Base-by-base conservation (phyloP, 768 basidiomycete genomes). In the Suillus bovinus region DNA sequence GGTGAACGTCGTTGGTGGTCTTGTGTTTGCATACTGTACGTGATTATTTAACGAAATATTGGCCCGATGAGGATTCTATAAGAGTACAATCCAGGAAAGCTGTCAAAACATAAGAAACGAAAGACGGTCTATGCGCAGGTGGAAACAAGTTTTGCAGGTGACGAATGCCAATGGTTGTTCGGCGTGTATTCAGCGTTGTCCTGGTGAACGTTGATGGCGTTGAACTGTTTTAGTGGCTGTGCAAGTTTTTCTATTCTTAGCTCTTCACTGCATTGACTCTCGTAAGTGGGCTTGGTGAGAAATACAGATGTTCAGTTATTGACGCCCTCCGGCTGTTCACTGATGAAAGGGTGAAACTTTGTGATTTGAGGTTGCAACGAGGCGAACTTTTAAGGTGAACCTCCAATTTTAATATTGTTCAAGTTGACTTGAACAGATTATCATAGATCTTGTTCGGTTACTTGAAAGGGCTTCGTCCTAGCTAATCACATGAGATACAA, bases 11-110 rank as follows among this genome's bases (percentile, higher is more conserved):
- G 64, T 41, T 54, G 64, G 33, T 69, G 69, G 60, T 75, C 74
- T 62, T 74, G 74, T 60, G 72, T 65, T 49, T 67, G 61, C 73
- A 74, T 74, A 63, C 5, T 34, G n/a, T 39, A 56, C 22, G 50
- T 50, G 31, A 55, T 50, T 47, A 17, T 14, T 24, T 34, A 50
- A 47, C 49, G 49, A 49, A 53, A 59, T 34, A 52, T 29, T 29
- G 36, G 59, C 38, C 53, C 24, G 27, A 50, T 20, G 41, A 5
- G 10, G 33, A 34, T 34, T 22, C 22, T 36, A 36, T 55, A 38
- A 36, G 54, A 36, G 22, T 24, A 38, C 22, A 38, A 38, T 55
- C 54, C 17, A 55, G 17, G 34, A 55, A 36, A 36, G 14, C 34
- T 14, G 53, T 36, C 14, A 55, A 46, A 55, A 38, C 54, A 55